Conservation (phyloP, 441 rosid species). For the Bruguiera hainesii region DNA sequence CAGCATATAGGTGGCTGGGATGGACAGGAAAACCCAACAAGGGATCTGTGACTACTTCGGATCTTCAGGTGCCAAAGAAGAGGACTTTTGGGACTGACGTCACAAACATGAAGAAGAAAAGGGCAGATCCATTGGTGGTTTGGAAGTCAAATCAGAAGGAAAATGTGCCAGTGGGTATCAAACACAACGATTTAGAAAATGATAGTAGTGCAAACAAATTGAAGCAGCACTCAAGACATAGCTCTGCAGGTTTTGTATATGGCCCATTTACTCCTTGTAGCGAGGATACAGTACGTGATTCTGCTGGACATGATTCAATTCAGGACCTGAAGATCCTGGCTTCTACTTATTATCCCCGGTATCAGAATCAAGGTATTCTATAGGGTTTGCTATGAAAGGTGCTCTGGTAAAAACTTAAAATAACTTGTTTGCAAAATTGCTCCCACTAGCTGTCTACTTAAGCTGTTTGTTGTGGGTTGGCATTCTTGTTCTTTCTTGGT, state of each 20-base stretch:
- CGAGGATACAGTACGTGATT: constrained; percentile 15
- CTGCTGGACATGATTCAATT: constrained; percentile 30
- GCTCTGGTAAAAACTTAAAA: too few species aligned
- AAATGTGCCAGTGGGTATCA: constrained; percentile 22
- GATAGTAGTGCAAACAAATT: constrained; percentile 16
- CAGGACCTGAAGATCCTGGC: constrained; percentile 58
- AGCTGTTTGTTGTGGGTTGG: too few species aligned
- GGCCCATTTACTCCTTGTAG: constrained; percentile 56
- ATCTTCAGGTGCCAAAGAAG: constrained; percentile 45
- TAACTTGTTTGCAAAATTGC: too few species aligned
- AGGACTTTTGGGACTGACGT: constrained; percentile 62
- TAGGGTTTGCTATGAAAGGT: not conserved
- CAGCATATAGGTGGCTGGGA: constrained; percentile 90
- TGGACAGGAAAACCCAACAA: constrained; percentile 37
- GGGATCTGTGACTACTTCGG: constrained; percentile 23
- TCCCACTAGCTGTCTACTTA: too few species aligned
- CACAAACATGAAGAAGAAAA: constrained; percentile 55
- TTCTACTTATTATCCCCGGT: constrained; percentile 54
- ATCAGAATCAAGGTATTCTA: constrained; percentile 68
- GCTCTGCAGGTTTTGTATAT: constrained; percentile 39
- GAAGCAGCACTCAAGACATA: constrained; percentile 27
- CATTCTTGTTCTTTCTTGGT: too few species aligned
- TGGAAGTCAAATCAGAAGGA: constrained; percentile 27
- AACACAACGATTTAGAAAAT: constrained; percentile 23
- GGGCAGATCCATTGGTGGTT: constrained; percentile 29